Base-by-base conservation (phyloP, 176 grass and related monocot species). In the Oryza meridionalis region DNA sequence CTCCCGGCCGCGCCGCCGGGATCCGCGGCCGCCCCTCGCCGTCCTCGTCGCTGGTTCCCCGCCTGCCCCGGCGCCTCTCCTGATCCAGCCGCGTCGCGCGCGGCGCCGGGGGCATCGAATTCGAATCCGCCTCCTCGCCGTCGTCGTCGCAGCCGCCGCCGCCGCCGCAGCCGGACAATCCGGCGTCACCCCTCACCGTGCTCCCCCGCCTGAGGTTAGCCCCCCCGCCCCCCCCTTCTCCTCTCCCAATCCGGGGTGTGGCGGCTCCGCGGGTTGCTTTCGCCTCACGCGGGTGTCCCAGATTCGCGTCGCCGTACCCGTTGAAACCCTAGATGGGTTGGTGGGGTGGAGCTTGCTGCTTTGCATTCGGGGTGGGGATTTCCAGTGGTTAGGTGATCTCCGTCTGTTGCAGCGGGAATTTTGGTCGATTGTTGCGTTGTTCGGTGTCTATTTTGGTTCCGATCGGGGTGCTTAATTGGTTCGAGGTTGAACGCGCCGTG, bases 291-390 rank as follows among this genome's bases (percentile, higher is more conserved):
- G 47, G 62, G 31, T 26, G 84, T n/a, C 70, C 51, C 66, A 87
- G 81, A 84, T 87, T 90, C 76, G 63, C 43, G 51, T 11, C 43
- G 17, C 1, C 0, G 3, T 11, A 42, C 27, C 53, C 22, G 19
- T 33, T 16, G 64, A 71, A 90, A 87, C 89, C 84, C 84, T 87
- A 87, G 81, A 84, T 44, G 32, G 9, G 59, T 5, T 37, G 33
- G 33, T 5, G 35, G 37, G 1, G 7, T n/a, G 11, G 3, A 12
- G 12, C 11, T 5, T 37, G 35, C 35, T 37, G 6, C 38, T 35
- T 63, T 37, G 15, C 11, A 40, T 25, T 3, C n/a, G 25, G 35
- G 21, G 19, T 5, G 14, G 55, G 37, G 44, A 43, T 72, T 82
- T 86, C 25, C n/a, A 2, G 29, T 51, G 70, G 53, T 79, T 79